These are phyloP conservation scores for Glebionis coronaria DNA, from an alignment of 129 eudicot species.

Conservation along the genomic window DNA sequence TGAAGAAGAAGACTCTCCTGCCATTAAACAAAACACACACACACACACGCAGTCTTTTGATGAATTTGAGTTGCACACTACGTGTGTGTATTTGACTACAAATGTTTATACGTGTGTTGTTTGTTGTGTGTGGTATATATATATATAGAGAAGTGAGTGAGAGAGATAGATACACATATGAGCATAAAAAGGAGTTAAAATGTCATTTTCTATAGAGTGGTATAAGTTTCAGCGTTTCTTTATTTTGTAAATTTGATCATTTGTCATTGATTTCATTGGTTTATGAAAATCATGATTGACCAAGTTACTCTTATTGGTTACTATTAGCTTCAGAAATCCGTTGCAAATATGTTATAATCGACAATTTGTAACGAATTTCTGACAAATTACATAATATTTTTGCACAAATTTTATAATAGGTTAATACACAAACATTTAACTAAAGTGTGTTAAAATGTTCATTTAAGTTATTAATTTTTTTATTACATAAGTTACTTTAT, in stretches of 20 bases:
- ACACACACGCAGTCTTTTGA: constrained; percentile 16
- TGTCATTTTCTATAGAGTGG: constrained; percentile 17
- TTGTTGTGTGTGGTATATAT: constrained; percentile 5
- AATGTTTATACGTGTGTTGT: constrained; percentile 1
- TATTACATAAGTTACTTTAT: too few relatives aligned
- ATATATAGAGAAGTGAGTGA: constrained; percentile 10
- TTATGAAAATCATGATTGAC: too few relatives aligned
- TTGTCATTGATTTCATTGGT: background rate
- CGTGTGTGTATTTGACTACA: constrained; percentile 9
- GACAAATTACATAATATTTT: too few relatives aligned
- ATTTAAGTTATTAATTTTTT: too few relatives aligned
- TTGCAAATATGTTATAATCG: too few relatives aligned
- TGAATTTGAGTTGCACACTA: constrained; percentile 32
- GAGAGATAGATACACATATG: constrained; percentile 6
- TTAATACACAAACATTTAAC: too few relatives aligned
- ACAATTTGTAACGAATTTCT: too few relatives aligned
- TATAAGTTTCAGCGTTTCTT: constrained; percentile 8
- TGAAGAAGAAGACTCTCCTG: constrained; percentile 52
- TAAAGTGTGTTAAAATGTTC: too few relatives aligned
- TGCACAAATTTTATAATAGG: too few relatives aligned
- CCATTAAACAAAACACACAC: constrained; percentile 33
- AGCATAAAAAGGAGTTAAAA: constrained; percentile 6
- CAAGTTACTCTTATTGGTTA: too few relatives aligned
- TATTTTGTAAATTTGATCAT: background rate
- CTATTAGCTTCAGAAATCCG: too few relatives aligned